Conservation (phyloP, 768 basidiomycete genomes). For the Serpula lacrymans region DNA sequence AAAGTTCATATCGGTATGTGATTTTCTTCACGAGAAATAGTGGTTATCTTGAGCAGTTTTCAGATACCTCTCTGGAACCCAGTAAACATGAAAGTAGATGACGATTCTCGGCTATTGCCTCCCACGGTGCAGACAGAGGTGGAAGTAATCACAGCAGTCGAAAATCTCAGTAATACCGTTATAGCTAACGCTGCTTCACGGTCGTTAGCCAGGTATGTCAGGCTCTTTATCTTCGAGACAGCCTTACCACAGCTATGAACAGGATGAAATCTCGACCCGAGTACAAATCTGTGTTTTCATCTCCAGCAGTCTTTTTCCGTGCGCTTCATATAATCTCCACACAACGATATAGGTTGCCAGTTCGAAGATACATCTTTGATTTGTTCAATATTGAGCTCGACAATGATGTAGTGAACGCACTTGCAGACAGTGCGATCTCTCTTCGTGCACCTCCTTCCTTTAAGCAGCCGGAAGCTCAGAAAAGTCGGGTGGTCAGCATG, state of each 20-base stretch:
- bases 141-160: conserved; percentile 85
- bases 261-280: conserved; percentile 79
- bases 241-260: conserved; percentile 2
- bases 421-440: conserved; percentile 49
- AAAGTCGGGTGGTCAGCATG: conserved; percentile 54
- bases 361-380: conserved; percentile 89
- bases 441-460: conserved; percentile 47
- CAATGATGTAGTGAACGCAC: conserved; percentile 49
- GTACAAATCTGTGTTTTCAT: conserved; percentile 73
- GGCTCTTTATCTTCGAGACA: conserved; percentile 1
- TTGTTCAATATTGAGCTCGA: conserved; percentile 85
- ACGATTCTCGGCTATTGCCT: conserved; percentile 53
- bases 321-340: conserved; percentile 86
- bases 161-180: conserved; percentile 93
- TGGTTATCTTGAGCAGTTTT: conserved; percentile 4
- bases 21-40: background rate
- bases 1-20: conserved; percentile 72
- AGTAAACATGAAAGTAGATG: conserved; percentile 25
- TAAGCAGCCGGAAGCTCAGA: conserved; percentile 41
- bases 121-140: conserved; percentile 69
- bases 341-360: conserved; percentile 87
- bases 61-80: conserved; percentile 73
- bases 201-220: conserved; percentile 72
- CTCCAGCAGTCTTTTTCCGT: conserved; percentile 76
- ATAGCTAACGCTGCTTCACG: conserved; percentile 94